Base-by-base conservation (phyloP, 768 basidiomycete genomes). In the Cytidiella melzeri region DNA sequence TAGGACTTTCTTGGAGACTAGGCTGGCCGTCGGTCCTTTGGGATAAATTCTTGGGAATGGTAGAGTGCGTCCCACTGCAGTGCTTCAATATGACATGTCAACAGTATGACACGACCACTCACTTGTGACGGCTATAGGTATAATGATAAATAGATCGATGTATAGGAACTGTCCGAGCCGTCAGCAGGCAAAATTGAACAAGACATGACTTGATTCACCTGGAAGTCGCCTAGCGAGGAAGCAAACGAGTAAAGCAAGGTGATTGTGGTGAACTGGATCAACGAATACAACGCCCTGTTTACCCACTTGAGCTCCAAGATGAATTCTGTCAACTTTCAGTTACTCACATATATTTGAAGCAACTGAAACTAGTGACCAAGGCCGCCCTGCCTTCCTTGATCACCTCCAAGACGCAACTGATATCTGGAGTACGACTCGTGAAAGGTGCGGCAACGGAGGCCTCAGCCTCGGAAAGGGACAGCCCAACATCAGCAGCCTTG, bases 261-360 rank as follows among this genome's bases (percentile, higher is more conserved):
- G 52, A 98, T 89, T 3, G 93, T 92, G n/a, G 94, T 97, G 64
- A 99, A 99, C 64, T 99, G 96, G 45, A 99, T 99, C 57, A 99
- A 75, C 11, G 96, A 99, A 68, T 98, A 99, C 39, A 99, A 68
- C 0, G 96, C 96, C 95, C 94, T 98, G 58, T 15, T 30, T 4
- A 43, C 25, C 5, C 18, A n/a, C 38, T 44, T 28, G 43, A 2
- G 45, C 37, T 40, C 47, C 46, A 43, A 44, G 63, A 37, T 55
- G 57, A 27, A 24, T 5, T 20, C 23, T 40, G 20, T 26, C 25
- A 10, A n/a, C 19, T 43, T 36, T 12, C 40, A 19, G 26, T 13
- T 23, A 73, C 90, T 67, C 58, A 94, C 95, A 99, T 99, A 62
- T 97, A 99, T 68, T 99, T 99, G 82, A 99, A 99, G 70, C 95